phyloP scores from a whole-genome alignment of 495 filamentous ascomycete species.

The Penicillium parvum region DNA sequence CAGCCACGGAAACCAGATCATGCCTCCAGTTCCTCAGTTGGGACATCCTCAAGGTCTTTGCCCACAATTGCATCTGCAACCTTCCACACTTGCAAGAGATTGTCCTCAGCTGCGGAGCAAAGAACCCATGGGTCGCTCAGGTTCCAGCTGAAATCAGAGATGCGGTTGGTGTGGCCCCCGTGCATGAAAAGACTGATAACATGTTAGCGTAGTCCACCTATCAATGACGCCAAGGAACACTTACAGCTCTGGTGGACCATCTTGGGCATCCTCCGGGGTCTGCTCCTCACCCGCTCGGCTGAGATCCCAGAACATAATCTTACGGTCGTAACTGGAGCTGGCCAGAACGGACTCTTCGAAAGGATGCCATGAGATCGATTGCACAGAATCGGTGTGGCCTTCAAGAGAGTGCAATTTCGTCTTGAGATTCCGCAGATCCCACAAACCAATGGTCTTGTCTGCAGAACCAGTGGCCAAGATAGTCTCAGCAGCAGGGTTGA shows the following conservation, averaged over 20 bases:
- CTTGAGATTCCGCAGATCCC: slow-evolving; percentile 88
- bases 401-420: slow-evolving; percentile 80
- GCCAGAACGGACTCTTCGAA: slow-evolving; percentile 81
- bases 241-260: slow-evolving; percentile 92
- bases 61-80: slow-evolving; percentile 86
- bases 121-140: slow-evolving; percentile 93
- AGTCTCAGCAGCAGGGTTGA: slow-evolving; percentile 83
- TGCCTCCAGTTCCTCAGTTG: slow-evolving; percentile 71
- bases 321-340: slow-evolving; percentile 84
- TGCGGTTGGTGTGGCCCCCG: slow-evolving; percentile 92
- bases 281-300: slow-evolving; percentile 90
- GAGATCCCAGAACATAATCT: slow-evolving; percentile 95
- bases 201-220: slow-evolving; percentile 13
- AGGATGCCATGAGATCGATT: slow-evolving; percentile 90
- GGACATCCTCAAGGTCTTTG: slow-evolving; percentile 72
- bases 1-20: slow-evolving; percentile 17
- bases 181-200: slow-evolving; percentile 85
- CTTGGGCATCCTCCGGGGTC: slow-evolving; percentile 89
- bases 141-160: slow-evolving; percentile 98
- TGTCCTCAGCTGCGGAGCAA: slow-evolving; percentile 92
- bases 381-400: slow-evolving; percentile 82
- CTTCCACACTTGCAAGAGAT: slow-evolving; percentile 94
- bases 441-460: slow-evolving; percentile 90
- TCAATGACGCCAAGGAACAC: slow-evolving; percentile 27
- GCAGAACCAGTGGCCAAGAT: slow-evolving; percentile 88